Evolutionary conservation across 1,284 basidiomycete genomes (phyloP).

Genomic region (Apiotrichum sp.): DNA sequence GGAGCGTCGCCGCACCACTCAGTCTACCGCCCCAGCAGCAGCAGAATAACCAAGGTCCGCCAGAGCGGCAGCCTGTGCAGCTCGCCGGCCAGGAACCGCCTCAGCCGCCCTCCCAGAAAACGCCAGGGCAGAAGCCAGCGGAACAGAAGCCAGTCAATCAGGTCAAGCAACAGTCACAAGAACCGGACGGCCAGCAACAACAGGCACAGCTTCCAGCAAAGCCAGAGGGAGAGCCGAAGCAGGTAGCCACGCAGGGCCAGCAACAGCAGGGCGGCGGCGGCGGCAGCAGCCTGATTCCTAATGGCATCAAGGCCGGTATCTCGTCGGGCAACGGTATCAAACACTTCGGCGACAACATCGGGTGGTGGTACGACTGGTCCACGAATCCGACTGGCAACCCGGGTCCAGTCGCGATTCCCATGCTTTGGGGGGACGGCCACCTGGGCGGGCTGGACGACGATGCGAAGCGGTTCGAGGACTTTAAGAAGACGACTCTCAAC

Average conservation of each 20-base stretch:
- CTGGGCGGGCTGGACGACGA: constrained; percentile 29
- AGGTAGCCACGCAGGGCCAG: no score
- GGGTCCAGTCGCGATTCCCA: constrained; percentile 24
- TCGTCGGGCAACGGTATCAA: constrained; percentile 30
- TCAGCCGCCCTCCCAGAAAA: no score
- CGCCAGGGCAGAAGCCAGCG: no score
- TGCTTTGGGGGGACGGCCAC: constrained; percentile 45
- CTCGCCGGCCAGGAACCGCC: no score
- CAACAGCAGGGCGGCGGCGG: neutral
- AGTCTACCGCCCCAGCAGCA: no score
- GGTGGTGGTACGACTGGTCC: constrained; percentile 35
- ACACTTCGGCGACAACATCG: constrained; percentile 29
- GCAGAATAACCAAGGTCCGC: no score
- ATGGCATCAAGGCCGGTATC: constrained; percentile 44
- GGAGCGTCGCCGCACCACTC: no score
- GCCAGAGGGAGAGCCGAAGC: neutral
- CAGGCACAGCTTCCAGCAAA: neutral
- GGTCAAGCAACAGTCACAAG: no score
- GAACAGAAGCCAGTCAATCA: no score
- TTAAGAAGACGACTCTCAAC: constrained; percentile 15
- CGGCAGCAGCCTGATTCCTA: neutral
- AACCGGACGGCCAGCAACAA: no score
- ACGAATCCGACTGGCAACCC: constrained; percentile 5
- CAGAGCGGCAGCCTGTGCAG: no score
- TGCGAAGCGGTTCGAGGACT: constrained; percentile 31